Base-by-base conservation (phyloP, 371 early-diverging fungal species). In the Lichtheimia ramosa region DNA sequence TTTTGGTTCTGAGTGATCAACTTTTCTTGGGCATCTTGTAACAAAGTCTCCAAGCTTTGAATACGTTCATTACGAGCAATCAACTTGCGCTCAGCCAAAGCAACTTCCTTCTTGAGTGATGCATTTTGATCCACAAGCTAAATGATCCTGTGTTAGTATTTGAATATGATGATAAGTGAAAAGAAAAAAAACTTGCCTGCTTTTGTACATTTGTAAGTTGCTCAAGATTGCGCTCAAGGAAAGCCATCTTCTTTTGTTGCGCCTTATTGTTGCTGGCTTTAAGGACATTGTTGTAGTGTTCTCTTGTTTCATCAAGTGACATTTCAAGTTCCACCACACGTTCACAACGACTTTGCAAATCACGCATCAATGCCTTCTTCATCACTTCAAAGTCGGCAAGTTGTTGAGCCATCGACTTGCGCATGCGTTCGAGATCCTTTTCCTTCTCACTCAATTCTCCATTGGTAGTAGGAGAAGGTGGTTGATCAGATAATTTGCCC, bases 281-380 rank as follows among this genome's bases (percentile, higher is more conserved):
- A 53, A 91, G 77, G 18, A 93, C 88, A 63, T 81, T 88, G 63
- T 93, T 87, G 76, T 95, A 92, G 73, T 95, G 92, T 64, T 94
- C 94, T 7, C 94, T 88, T 3, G 92, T 87, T 64, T 96, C 96
- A 64, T 97, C 97, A 54, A 97, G 76, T 0, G 92, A 86, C 74
- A 96, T 91, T 72, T 97, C 97, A 14, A 97, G 87, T 77, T 97
- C 96, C 21, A 96, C 95, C 8, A 78, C 93, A 78, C 92, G 92
- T 69, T 98, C 96, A 79, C 96, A 96, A 25, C 96, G 89, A 75
- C 91, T 90, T 73, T 96, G 95, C 24, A 98, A 85, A 65, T 97
- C 97, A 23, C 92, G 86, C 96, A 96, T 95, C 62, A 98, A 77
- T 20, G 91, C 91, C 83, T 95, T 93, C 83, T 96, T 96, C 94